Conservation (phyloP, 768 basidiomycete species). For the Lentinula sp. region DNA sequence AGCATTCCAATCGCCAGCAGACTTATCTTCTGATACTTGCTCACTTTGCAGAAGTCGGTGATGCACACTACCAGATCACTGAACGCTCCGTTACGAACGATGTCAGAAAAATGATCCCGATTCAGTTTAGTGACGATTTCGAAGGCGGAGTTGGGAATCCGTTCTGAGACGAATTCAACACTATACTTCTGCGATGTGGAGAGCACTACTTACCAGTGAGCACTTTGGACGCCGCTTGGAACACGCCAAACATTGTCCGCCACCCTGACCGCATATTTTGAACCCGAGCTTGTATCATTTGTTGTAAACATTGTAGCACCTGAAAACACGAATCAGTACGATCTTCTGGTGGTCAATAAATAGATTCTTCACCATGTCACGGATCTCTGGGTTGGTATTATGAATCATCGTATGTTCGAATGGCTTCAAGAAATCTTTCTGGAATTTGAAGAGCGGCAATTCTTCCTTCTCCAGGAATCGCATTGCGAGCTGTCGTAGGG, state of each 20-base stretch:
- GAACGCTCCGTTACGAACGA: conserved; percentile 91
- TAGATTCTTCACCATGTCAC: conserved; percentile 76
- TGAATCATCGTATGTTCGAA: conserved; percentile 98
- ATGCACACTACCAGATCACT: conserved; percentile 96
- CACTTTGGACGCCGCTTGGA: conserved; percentile 92
- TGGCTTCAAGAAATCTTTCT: conserved; percentile 97
- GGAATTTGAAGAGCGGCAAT: conserved; percentile 96
- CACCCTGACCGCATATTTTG: conserved; percentile 97
- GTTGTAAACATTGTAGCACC: conserved; percentile 96
- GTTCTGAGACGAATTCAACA: conserved; percentile 42
- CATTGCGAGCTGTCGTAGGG: conserved; percentile 94
- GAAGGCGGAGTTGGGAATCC: conserved; percentile 89
- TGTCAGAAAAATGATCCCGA: conserved; percentile 83
- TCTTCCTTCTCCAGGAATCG: conserved; percentile 99
- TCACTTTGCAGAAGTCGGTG: conserved; percentile 98
- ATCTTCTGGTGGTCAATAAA: not conserved
- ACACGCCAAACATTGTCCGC: conserved; percentile 99
- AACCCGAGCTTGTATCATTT: conserved; percentile 95
- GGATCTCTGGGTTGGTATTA: conserved; percentile 90
- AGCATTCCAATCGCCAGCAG: conserved; percentile 96
- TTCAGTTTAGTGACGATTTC: conserved; percentile 93
- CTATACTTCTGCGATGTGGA: not conserved
- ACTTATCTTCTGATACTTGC: conserved; percentile 98
- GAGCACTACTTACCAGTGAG: conserved; percentile 60
- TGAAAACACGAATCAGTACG: conserved; percentile 21